These are phyloP conservation scores for Ophioceras dolichostomum DNA, from an alignment of 2,329 filamentous ascomycete species.

Conservation along the genomic window DNA sequence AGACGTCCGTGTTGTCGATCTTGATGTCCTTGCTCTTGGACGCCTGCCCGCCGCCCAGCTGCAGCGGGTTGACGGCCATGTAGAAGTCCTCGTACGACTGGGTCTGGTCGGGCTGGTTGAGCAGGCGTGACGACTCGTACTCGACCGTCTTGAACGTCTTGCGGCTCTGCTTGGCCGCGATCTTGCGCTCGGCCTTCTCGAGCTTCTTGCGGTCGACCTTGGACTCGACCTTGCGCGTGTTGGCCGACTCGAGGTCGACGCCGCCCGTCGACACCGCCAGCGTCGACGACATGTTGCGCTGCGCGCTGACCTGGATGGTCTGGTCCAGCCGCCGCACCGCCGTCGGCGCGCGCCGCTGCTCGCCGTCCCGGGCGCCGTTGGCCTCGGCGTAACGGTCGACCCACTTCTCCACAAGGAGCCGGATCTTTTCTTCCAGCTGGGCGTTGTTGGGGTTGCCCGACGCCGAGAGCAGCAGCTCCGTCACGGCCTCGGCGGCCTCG, in stretches of 20 bases:
- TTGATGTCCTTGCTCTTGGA: slow-evolving; percentile 99
- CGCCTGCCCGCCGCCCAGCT: slow-evolving; percentile 58
- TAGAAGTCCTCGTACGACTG: slow-evolving; percentile 99
- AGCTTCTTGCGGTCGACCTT: slow-evolving; percentile 98
- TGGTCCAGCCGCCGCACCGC: slow-evolving; percentile 81
- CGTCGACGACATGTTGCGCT: slow-evolving; percentile 93
- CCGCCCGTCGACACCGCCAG: slow-evolving; percentile 72
- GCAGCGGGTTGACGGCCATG: slow-evolving; percentile 97
- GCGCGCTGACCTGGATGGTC: slow-evolving; percentile 84
- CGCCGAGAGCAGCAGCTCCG: slow-evolving; percentile 85
- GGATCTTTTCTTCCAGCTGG: slow-evolving; percentile 65
- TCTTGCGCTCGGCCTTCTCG: slow-evolving; percentile 95
- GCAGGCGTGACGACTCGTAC: slow-evolving; percentile 85
- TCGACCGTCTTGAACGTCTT: slow-evolving; percentile 97
- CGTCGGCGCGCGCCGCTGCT: slow-evolving; percentile 60
- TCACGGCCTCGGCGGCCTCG: slow-evolving; percentile 74
- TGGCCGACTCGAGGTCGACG: slow-evolving; percentile 90
- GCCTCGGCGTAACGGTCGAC: slow-evolving; percentile 67
- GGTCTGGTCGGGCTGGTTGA: slow-evolving; percentile 69
- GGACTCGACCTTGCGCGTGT: slow-evolving; percentile 87
- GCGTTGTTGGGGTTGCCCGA: slow-evolving; percentile 67
- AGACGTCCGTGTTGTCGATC: slow-evolving; percentile 88
- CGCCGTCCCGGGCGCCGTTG: slow-evolving; percentile 54
- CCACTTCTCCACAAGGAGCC: slow-evolving; percentile 79
- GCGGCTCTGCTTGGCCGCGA: slow-evolving; percentile 95